Percentiles rank a stretch among this genome's conserved stretches.
These are phyloP conservation scores for Sphagnum fallax DNA, from an alignment of 228 moss, liverwort and hornwort genomes.

Conservation along the genomic window DNA sequence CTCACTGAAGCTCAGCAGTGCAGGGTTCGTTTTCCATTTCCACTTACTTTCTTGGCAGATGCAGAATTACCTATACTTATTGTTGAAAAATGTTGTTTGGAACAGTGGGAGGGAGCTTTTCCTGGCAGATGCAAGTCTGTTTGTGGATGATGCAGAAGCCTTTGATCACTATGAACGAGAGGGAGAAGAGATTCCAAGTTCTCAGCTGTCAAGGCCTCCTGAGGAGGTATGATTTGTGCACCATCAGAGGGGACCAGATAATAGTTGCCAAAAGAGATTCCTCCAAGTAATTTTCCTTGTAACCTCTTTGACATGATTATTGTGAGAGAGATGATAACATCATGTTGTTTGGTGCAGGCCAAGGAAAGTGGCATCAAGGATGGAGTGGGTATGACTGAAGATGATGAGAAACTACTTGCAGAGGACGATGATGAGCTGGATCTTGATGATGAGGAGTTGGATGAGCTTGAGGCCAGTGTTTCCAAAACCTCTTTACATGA, in stretches of 20 bases:
- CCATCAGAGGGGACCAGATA: too few species aligned
- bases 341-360: constrained; percentile 15
- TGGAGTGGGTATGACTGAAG: constrained; percentile 40
- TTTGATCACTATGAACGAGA: constrained; percentile 72
- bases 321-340: background rate
- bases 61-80: background rate
- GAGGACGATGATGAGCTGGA: constrained; percentile 98
- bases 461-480: constrained; percentile 77
- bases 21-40: too few species aligned
- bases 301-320: too few species aligned
- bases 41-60: too few species aligned
- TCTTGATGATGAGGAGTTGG: constrained; percentile 62
- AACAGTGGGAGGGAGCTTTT: constrained; percentile 93
- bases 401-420: constrained; percentile 71
- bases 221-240: constrained; percentile 5
- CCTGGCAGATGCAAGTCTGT: constrained; percentile 84
- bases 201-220: constrained; percentile 31
- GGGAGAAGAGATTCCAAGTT: constrained; percentile 14
- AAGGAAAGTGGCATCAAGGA: constrained; percentile 19
- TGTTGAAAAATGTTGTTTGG: background rate
- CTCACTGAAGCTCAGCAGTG: too few species aligned
- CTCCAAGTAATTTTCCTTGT: too few species aligned
- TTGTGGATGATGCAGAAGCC: constrained; percentile 94
- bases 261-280: too few species aligned
- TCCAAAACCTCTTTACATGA: constrained; percentile 80